These are phyloP conservation scores for Adansonia grandidieri DNA, from an alignment of 441 rosid species.

Conservation along the genomic window DNA sequence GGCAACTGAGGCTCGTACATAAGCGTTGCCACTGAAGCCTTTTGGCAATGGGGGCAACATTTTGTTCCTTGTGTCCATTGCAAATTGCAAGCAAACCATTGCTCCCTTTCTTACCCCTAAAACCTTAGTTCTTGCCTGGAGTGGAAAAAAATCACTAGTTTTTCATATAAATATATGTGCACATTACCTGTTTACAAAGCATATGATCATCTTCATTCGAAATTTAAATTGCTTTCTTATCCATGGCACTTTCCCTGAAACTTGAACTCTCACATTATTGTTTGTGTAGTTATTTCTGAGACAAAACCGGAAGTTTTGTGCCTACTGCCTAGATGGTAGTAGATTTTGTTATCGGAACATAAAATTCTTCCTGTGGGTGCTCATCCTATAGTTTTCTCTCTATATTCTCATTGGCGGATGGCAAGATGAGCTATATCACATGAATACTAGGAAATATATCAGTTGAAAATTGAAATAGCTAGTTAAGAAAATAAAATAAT, in stretches of 20 bases:
- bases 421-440: not conserved
- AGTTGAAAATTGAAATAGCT: not conserved
- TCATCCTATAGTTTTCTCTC: not conserved
- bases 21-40: conserved; percentile 66
- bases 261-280: not conserved
- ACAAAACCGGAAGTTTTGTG: too few relatives aligned
- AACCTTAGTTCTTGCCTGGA: conserved; percentile 62
- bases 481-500: not conserved
- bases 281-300: too few relatives aligned
- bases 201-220: not conserved
- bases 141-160: not conserved
- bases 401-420: not conserved
- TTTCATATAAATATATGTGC: not conserved
- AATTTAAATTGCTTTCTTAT: not conserved
- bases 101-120: conserved; percentile 48
- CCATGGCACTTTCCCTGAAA: not conserved
- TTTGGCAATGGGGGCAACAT: conserved; percentile 47
- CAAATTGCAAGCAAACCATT: conserved; percentile 69
- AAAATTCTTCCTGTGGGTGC: not conserved
- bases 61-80: conserved; percentile 63
- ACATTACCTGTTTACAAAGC: not conserved
- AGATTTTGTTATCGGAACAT: not conserved
- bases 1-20: conserved; percentile 56
- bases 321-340: not conserved
- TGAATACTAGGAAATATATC: not conserved